phyloP scores from a whole-genome alignment of 2,329 filamentous ascomycete species.

The Metarhizium robertsii region DNA sequence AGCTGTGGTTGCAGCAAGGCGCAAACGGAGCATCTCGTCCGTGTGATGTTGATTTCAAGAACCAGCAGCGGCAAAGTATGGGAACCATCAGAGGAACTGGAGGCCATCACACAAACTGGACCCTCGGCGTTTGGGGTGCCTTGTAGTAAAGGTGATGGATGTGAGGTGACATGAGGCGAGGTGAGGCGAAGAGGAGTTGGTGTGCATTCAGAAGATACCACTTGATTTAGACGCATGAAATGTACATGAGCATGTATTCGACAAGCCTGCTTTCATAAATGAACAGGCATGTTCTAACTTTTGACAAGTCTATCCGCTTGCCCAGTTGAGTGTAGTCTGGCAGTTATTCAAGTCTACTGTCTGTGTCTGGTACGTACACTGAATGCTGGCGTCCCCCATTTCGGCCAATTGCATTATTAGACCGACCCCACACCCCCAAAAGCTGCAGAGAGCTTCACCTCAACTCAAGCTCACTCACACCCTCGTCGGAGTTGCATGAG shows the following conservation, averaged over 20 bases:
- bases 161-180: background rate
- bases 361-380: no score
- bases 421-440: no score
- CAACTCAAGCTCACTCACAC: conserved; percentile 1
- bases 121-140: conserved; percentile 53
- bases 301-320: background rate
- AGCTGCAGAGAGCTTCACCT: background rate
- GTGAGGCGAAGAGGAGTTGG: background rate
- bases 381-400: background rate
- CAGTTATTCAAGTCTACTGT: no score
- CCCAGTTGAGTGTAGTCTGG: background rate
- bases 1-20: conserved; percentile 62
- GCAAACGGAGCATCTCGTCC: conserved; percentile 50
- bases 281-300: no score
- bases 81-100: conserved; percentile 32
- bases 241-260: background rate
- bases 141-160: conserved; percentile 18
- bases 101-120: conserved; percentile 44
- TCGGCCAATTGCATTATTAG: conserved; percentile 6
- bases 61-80: conserved; percentile 55
- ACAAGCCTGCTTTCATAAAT: background rate
- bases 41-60: conserved; percentile 48
- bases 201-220: conserved; percentile 1
- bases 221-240: background rate
- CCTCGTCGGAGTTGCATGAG: background rate